phyloP scores from a whole-genome alignment of 768 basidiomycete species.

The Boletus bicolor region DNA sequence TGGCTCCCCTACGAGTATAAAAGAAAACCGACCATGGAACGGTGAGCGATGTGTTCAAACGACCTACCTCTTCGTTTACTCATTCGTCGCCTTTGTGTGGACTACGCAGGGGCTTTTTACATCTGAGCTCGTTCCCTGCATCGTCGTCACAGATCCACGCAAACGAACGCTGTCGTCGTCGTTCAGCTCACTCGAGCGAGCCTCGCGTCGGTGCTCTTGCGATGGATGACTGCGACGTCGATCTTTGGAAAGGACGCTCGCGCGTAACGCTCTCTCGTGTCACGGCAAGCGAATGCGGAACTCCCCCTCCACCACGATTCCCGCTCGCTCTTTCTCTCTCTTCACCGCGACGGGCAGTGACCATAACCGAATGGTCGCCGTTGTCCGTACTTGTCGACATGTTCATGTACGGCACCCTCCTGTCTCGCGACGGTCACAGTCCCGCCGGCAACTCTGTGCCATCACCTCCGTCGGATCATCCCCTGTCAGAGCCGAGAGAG shows the following conservation, averaged over 20 bases:
- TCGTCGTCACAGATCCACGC: slow-evolving; percentile 33
- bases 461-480: not conserved
- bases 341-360: not conserved
- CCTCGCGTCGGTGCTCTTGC: slow-evolving; percentile 49
- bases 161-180: slow-evolving; percentile 27
- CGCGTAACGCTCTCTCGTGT: slow-evolving; percentile 11
- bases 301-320: not conserved
- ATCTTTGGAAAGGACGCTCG: slow-evolving; percentile 36
- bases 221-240: slow-evolving; percentile 77
- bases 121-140: slow-evolving; percentile 28
- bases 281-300: not conserved
- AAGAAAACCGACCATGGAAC: not conserved
- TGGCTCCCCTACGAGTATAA: slow-evolving; percentile 13
- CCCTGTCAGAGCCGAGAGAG: not conserved
- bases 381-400: not conserved
- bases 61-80: slow-evolving; percentile 1
- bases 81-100: slow-evolving; percentile 1
- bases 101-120: slow-evolving; percentile 7
- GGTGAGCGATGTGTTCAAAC: slow-evolving; percentile 13
- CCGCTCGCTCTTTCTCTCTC: not conserved
- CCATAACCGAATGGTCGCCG: too few relatives aligned
- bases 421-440: not conserved
- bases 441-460: not conserved
- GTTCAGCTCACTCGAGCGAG: slow-evolving; percentile 26
- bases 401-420: not conserved